phyloP scores from a whole-genome alignment of 164 flowering plant species.

The Dillenia turbinata region DNA sequence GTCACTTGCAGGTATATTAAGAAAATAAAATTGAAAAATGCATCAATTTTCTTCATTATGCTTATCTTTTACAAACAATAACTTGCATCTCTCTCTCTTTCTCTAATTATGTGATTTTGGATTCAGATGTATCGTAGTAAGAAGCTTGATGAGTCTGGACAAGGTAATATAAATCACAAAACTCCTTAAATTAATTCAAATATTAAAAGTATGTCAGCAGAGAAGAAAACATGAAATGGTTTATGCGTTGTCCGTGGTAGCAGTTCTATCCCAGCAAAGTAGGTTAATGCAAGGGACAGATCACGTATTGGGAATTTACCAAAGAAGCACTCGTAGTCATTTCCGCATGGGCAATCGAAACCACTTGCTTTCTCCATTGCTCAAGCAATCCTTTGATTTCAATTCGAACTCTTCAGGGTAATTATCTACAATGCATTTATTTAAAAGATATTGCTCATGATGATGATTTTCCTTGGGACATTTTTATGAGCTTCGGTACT shows the following conservation, averaged over 20 bases:
- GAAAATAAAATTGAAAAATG: no score
- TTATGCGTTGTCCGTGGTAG: background rate
- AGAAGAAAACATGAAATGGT: no score
- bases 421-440: no score
- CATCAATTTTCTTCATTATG: background rate
- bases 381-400: slow-evolving; percentile 6
- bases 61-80: no score
- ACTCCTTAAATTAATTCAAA: no score
- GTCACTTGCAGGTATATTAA: slow-evolving; percentile 44
- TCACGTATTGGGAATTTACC: slow-evolving; percentile 10
- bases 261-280: slow-evolving; percentile 13
- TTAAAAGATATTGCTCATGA: no score
- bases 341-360: slow-evolving; percentile 6
- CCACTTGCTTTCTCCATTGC: slow-evolving; percentile 6
- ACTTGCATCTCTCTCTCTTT: background rate
- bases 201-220: no score
- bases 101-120: background rate
- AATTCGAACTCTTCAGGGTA: slow-evolving; percentile 14
- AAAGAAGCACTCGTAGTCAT: slow-evolving; percentile 6
- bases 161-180: slow-evolving; percentile 22
- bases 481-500: no score
- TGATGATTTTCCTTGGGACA: no score
- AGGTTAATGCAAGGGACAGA: slow-evolving; percentile 13
- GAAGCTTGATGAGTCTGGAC: slow-evolving; percentile 37
- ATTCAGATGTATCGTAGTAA: slow-evolving; percentile 45